Evolutionary conservation across 2,329 filamentous ascomycete genomes (phyloP).

Genomic region (Calonectria montana): DNA sequence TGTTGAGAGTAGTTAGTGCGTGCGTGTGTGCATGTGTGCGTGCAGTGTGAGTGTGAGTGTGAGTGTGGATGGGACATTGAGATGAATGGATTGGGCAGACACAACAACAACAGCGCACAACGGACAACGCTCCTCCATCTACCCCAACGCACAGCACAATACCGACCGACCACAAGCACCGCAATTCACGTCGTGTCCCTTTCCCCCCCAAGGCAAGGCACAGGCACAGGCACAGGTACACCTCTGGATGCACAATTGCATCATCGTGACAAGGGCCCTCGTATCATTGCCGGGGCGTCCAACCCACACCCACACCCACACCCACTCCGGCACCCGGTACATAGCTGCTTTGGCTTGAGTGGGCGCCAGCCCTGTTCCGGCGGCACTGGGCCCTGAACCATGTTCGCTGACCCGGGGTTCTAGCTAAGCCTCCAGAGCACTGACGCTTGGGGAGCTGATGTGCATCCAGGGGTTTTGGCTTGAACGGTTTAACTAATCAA

Average conservation of each 20-base stretch:
- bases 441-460: constrained; percentile 5
- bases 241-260: not conserved
- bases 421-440: not conserved
- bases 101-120: not conserved
- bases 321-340: not conserved
- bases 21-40: not conserved
- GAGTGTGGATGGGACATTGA: too few relatives aligned
- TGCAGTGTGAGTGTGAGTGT: not conserved
- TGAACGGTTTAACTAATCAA: not conserved
- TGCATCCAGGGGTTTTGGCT: constrained; percentile 3
- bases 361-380: not conserved
- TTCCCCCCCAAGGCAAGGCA: too few relatives aligned
- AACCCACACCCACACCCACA: too few relatives aligned
- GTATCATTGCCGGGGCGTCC: not conserved
- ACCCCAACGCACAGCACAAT: not conserved
- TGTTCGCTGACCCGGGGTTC: not conserved
- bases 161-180: not conserved
- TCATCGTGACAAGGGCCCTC: not conserved
- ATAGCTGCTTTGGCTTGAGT: not conserved
- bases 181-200: not conserved
- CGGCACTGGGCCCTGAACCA: not conserved
- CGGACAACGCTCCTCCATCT: not conserved
- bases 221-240: too few relatives aligned
- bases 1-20: too few relatives aligned
- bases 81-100: too few relatives aligned